These are phyloP conservation scores for Cordia subcordata DNA, from an alignment of 257 asterid species.

Conservation along the genomic window DNA sequence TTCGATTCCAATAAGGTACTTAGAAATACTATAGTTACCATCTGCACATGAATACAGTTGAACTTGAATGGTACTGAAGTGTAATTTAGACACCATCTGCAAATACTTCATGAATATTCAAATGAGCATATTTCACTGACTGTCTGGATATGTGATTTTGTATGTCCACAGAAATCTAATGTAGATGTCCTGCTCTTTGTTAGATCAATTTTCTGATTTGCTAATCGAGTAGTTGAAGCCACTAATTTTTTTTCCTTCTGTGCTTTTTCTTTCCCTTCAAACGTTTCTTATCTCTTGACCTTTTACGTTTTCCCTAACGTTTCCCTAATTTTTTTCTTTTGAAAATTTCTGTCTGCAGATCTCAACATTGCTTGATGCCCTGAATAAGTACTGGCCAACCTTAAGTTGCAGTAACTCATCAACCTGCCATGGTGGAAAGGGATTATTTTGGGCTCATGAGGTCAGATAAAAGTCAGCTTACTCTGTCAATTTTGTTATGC, in stretches of 20 bases:
- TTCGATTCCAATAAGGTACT: constrained; percentile 61
- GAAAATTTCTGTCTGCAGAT: constrained; percentile 41
- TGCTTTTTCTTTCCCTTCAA: too few relatives aligned
- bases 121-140: too few relatives aligned
- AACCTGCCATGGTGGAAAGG: constrained; percentile 74
- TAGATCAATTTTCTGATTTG: too few relatives aligned
- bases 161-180: too few relatives aligned
- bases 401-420: constrained; percentile 51
- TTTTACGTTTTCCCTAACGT: neutral
- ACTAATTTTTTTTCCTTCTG: too few relatives aligned
- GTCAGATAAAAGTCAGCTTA: constrained; percentile 25
- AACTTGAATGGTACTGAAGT: neutral
- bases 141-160: too few relatives aligned
- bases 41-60: too few relatives aligned
- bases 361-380: constrained; percentile 44
- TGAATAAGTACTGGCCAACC: constrained; percentile 79
- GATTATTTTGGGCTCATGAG: constrained; percentile 96
- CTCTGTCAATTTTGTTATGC: constrained; percentile 9
- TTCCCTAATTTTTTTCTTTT: constrained; percentile 5
- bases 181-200: too few relatives aligned
- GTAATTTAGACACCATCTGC: neutral
- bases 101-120: neutral
- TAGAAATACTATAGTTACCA: neutral
- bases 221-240: too few relatives aligned
- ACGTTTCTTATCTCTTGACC: too few relatives aligned